Evolutionary conservation across 148 eudicot genomes (phyloP).

Genomic region (Vaccinium corymbosum): DNA sequence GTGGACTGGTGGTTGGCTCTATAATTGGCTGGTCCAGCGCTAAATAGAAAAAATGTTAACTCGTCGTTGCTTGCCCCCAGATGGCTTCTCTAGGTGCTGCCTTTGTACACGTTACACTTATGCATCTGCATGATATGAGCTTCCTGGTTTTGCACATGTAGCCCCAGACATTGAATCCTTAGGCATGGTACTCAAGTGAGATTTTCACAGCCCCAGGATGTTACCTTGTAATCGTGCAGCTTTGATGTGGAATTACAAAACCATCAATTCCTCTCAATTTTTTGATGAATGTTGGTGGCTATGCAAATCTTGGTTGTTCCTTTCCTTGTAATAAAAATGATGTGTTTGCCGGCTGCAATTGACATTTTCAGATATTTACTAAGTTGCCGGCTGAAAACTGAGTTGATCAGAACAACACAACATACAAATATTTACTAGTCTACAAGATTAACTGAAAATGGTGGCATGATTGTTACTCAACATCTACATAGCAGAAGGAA

Average conservation of each 20-base stretch:
- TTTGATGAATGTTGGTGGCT: background rate
- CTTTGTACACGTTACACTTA: background rate
- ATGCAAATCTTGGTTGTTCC: background rate
- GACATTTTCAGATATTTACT: background rate
- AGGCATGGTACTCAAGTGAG: background rate
- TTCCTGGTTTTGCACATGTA: background rate
- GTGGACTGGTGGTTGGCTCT: background rate
- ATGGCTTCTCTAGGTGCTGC: conserved; percentile 1
- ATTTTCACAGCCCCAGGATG: background rate
- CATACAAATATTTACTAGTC: background rate
- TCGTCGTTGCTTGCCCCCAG: background rate
- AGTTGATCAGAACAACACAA: background rate
- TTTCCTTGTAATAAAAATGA: background rate
- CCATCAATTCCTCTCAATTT: background rate
- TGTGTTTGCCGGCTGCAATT: background rate
- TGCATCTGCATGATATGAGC: background rate
- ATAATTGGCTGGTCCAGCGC: background rate
- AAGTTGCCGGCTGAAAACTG: background rate
- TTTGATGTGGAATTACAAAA: background rate
- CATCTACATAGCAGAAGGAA: background rate
- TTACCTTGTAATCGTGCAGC: background rate
- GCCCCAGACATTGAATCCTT: background rate
- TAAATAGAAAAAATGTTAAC: background rate
- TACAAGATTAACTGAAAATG: background rate
- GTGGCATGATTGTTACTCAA: background rate